Evolutionary conservation across 371 early-diverging fungal genomes (phyloP), one percentile per base, ranked within the genome.

Genomic region (Mortierella sp.): DNA sequence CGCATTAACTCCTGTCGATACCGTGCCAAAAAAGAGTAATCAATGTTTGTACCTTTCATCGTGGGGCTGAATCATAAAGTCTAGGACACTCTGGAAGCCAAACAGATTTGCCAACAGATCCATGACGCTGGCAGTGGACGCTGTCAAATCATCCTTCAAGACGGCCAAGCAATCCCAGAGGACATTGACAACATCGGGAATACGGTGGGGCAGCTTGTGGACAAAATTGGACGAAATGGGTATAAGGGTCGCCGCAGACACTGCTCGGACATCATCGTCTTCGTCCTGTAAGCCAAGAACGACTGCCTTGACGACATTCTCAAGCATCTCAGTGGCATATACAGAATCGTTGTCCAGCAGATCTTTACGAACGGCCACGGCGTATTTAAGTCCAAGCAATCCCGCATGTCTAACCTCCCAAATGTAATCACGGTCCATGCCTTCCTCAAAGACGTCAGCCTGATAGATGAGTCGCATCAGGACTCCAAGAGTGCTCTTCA

Each of bases 361-460:
- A 87, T 98, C 98, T 69, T 92, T 91, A 57, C 98, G 93, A 19
- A 98, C 97, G 6, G 98, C 98, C 72, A 98, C 96, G 51, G 97
- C 92, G 78, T 98, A 99, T 82, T 98, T 97, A 48, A 99, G 88
- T n/a, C 98, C 99, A 16, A 98, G 90, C 75, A 98, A 87, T n/a
- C 97, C 98, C 11, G 98, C 96, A 85, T 98, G 97, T 37, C 98
- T 92, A 24, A 96, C 95, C 80, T 98, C 97, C 99, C 99, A 99
- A 37, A 95, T 92, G 46, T 75, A 93, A 88, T 77, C 89, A 69
- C 54, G 87, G 79, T 61, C 81, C 75, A 82, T 48, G 24, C 79
- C 76, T 16, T 79, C 76, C 54, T 81, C 79, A 54, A 80, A 81
- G 11, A 91, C 87, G 48, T 90, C 91, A 46, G 86, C 82, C 87